These are phyloP conservation scores for Malbranchea zuffiana DNA, from an alignment of 2,329 filamentous ascomycete species.

Conservation along the genomic window DNA sequence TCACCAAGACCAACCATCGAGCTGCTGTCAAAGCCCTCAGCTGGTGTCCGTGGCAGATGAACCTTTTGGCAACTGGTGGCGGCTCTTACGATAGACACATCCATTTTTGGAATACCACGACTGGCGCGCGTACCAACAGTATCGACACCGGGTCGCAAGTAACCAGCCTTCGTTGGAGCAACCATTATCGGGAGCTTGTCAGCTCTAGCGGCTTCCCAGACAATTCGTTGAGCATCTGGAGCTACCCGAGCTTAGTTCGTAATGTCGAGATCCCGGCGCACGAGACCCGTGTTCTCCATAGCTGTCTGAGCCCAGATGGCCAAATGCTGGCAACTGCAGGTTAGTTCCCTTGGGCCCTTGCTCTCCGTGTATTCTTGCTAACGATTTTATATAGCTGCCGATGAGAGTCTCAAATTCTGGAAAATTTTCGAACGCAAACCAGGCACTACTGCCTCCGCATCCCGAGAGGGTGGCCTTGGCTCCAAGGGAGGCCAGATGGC, in stretches of 20 bases:
- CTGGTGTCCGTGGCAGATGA: conserved; percentile 98
- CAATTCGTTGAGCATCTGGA: conserved; percentile 98
- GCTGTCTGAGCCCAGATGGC: conserved; percentile 89
- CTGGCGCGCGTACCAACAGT: conserved; percentile 93
- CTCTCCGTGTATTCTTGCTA: conserved; percentile 7
- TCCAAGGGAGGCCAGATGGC: conserved; percentile 69
- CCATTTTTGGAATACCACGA: conserved; percentile 99
- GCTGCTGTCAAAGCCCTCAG: conserved; percentile 95
- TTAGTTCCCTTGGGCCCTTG: conserved; percentile 30
- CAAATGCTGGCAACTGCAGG: conserved; percentile 94
- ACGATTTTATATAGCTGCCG: conserved; percentile 52
- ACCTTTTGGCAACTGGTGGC: conserved; percentile 89
- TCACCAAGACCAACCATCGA: conserved; percentile 99
- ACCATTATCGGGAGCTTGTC: conserved; percentile 94
- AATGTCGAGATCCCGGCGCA: conserved; percentile 97
- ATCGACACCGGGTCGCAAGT: conserved; percentile 98
- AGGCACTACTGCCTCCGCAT: conserved; percentile 53
- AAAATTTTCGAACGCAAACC: conserved; percentile 99
- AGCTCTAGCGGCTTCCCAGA: conserved; percentile 98
- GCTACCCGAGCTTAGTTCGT: conserved; percentile 91
- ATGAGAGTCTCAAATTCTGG: conserved; percentile 99
- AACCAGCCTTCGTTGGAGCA: conserved; percentile 91
- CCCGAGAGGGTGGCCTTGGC: conserved; percentile 55
- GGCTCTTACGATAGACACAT: conserved; percentile 96
- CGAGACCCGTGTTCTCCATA: conserved; percentile 92